Evolutionary conservation across 345 rosid species (phyloP).

Genomic region (Gossypium anomalum): DNA sequence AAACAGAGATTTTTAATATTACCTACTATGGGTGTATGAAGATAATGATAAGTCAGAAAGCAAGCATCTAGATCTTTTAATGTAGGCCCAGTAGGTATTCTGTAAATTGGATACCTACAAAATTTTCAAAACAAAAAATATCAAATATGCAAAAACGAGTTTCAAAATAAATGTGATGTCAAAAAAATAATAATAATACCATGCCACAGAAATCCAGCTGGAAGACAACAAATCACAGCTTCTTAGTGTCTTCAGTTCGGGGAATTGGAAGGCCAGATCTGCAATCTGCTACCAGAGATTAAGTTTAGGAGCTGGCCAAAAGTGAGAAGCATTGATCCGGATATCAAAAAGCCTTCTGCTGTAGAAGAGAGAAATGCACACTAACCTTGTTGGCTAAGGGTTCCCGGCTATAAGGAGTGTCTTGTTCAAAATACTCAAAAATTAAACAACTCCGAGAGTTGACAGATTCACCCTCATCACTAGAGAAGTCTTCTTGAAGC

Average conservation of each 20-base stretch:
- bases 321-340: not conserved
- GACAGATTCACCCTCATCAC: conserved; percentile 69
- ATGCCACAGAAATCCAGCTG: conserved; percentile 90
- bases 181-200: conserved; percentile 34
- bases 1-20: conserved; percentile 10
- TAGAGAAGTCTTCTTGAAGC: conserved; percentile 48
- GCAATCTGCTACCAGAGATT: conserved; percentile 40
- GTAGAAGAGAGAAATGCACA: conserved; percentile 1
- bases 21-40: conserved; percentile 59
- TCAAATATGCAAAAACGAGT: not conserved
- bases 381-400: conserved; percentile 91
- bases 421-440: conserved; percentile 74
- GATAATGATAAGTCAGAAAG: conserved; percentile 82
- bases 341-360: not conserved
- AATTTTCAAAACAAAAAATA: conserved; percentile 6
- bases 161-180: not conserved
- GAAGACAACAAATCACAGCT: conserved; percentile 48
- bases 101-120: conserved; percentile 84
- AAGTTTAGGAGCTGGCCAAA: not conserved
- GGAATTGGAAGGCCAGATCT: conserved; percentile 57
- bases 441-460: conserved; percentile 47
- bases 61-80: conserved; percentile 90
- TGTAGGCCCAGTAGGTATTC: conserved; percentile 90
- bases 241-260: conserved; percentile 56
- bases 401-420: conserved; percentile 75